These are phyloP conservation scores for Fragaria iinumae DNA, from an alignment of 306 rosid species.

Conservation along the genomic window DNA sequence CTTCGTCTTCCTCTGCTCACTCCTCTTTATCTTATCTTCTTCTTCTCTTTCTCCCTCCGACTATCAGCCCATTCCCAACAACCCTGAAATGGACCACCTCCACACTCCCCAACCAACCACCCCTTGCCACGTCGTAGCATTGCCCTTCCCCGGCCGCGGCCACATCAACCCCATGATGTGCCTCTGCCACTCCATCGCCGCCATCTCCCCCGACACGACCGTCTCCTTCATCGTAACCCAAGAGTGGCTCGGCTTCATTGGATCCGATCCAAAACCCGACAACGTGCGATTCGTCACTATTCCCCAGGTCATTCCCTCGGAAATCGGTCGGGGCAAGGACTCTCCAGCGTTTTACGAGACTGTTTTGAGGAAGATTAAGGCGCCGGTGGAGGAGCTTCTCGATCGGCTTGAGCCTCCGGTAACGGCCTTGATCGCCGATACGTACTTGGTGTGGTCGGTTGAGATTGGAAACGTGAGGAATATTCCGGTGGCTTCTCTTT, in stretches of 20 bases:
- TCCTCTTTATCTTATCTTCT: constrained; percentile 1
- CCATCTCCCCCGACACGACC: not conserved
- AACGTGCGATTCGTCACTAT: constrained; percentile 3
- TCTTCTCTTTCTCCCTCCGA: not conserved
- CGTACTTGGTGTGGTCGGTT: constrained; percentile 8
- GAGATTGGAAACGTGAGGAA: constrained; percentile 12
- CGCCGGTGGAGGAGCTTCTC: constrained; percentile 10
- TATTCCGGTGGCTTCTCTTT: constrained; percentile 16
- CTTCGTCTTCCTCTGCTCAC: not conserved
- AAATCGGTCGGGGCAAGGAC: constrained; percentile 14
- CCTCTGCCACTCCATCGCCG: constrained; percentile 14
- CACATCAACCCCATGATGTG: constrained; percentile 41
- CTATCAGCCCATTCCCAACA: not conserved
- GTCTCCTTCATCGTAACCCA: constrained; percentile 6
- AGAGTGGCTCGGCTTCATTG: constrained; percentile 31
- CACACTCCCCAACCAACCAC: not conserved
- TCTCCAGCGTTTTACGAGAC: constrained; percentile 1
- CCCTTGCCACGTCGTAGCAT: constrained; percentile 39
- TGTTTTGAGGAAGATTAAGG: not conserved
- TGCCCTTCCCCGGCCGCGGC: constrained; percentile 52
- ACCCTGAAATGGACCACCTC: not conserved
- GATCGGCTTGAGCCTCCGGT: constrained; percentile 1
- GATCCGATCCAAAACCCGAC: not conserved
- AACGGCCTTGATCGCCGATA: constrained; percentile 1
- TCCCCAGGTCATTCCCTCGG: constrained; percentile 17